A percentile compares a stretch with the other conserved stretches of the same genome.
Evolutionary conservation across 2,329 filamentous ascomycete genomes (phyloP).

Genomic region (Mycosphaerella sp.): DNA sequence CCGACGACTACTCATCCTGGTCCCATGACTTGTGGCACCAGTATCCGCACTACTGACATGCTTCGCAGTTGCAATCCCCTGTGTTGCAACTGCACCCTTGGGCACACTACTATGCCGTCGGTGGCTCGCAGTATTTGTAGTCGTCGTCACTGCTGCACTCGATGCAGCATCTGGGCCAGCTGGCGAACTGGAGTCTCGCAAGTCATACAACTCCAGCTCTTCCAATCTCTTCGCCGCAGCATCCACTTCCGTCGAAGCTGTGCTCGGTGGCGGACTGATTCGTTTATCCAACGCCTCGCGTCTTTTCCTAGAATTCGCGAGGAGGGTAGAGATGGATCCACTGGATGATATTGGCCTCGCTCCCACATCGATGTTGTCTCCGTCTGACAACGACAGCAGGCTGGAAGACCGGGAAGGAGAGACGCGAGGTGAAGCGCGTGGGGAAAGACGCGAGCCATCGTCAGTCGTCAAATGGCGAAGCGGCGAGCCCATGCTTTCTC

Average conservation of each 20-base stretch:
- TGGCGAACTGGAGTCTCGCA: constrained; percentile 30
- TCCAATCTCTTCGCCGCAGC: constrained; percentile 24
- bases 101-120: constrained; percentile 27
- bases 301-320: constrained; percentile 13
- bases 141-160: neutral
- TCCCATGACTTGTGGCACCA: neutral
- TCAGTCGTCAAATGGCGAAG: constrained; percentile 8
- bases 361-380: constrained; percentile 1
- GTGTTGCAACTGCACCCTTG: constrained; percentile 8
- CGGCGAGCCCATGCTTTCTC: constrained; percentile 12
- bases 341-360: constrained; percentile 1
- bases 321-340: constrained; percentile 10
- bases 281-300: constrained; percentile 11
- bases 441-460: constrained; percentile 7
- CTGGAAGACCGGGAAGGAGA: constrained; percentile 4
- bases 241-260: constrained; percentile 10
- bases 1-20: constrained; percentile 30
- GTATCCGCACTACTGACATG: constrained; percentile 3
- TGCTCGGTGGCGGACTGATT: constrained; percentile 1
- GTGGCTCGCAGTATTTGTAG: constrained; percentile 6
- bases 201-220: constrained; percentile 32
- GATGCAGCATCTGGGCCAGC: neutral
- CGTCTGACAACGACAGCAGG: neutral
- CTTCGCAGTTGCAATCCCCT: neutral
- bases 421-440: constrained; percentile 2